Conservation (phyloP, 2,329 filamentous ascomycete species). For the Exophiala spinifera region DNA sequence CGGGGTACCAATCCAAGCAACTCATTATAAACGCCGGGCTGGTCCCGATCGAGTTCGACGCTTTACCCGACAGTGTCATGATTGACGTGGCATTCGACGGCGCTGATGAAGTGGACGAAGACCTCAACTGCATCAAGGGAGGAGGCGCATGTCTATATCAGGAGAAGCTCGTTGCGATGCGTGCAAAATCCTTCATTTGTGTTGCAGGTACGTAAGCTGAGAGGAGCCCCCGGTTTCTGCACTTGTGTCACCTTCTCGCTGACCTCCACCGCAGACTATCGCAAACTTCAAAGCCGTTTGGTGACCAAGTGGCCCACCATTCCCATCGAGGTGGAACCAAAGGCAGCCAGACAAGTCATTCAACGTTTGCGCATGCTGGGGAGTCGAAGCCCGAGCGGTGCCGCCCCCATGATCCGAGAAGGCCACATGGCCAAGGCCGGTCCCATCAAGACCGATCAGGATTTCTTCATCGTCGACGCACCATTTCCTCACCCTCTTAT, state of each 20-base stretch:
- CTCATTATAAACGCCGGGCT: conserved; percentile 79
- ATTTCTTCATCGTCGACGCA: conserved; percentile 87
- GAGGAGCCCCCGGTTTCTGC: no score
- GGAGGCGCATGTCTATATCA: conserved; percentile 97
- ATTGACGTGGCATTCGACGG: conserved; percentile 94
- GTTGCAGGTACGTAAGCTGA: conserved; percentile 70
- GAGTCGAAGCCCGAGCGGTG: conserved; percentile 58
- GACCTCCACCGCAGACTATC: conserved; percentile 64
- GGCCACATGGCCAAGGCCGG: conserved; percentile 75
- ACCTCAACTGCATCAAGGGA: conserved; percentile 95
- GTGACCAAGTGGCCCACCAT: conserved; percentile 75
- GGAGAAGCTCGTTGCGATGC: conserved; percentile 89
- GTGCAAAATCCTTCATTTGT: conserved; percentile 80
- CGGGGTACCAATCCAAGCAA: conserved; percentile 84
- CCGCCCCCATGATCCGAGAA: conserved; percentile 55
- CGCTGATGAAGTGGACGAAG: conserved; percentile 92
- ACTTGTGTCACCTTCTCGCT: background rate
- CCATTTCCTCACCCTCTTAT: conserved; percentile 71
- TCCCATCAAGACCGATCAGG: conserved; percentile 80
- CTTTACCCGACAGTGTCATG: conserved; percentile 60
- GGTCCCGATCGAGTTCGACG: conserved; percentile 72
- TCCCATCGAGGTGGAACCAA: conserved; percentile 88
- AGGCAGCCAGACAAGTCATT: conserved; percentile 75
- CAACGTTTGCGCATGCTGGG: conserved; percentile 70
- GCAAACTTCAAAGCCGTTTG: conserved; percentile 78